Percentiles rank a stretch among this genome's conserved stretches.
Conservation (phyloP, 768 basidiomycete species). For the Sporobolomyces phaffii region DNA sequence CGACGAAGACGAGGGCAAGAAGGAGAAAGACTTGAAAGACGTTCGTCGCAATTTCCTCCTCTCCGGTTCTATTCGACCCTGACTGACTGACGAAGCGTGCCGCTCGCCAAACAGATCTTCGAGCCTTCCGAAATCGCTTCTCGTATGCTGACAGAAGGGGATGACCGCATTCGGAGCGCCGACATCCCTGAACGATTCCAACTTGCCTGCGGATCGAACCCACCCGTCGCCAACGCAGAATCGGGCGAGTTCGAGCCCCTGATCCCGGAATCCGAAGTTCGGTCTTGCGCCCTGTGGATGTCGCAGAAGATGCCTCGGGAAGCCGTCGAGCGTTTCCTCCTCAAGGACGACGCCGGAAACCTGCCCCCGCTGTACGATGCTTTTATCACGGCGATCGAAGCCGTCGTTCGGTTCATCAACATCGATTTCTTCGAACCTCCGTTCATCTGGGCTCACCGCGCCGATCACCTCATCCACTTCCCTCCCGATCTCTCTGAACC, state of each 20-base stretch:
- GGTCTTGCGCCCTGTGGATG: constrained; percentile 81
- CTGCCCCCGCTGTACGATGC: constrained; percentile 52
- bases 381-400: constrained; percentile 65
- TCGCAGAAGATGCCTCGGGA: constrained; percentile 65
- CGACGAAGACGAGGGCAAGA: constrained; percentile 69
- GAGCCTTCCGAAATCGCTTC: constrained; percentile 93
- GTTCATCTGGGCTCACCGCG: constrained; percentile 86
- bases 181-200: constrained; percentile 78
- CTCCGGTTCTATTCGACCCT: no score
- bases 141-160: constrained; percentile 81
- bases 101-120: constrained; percentile 62
- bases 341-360: constrained; percentile 52
- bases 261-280: constrained; percentile 66
- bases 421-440: constrained; percentile 86
- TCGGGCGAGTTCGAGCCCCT: constrained; percentile 46
- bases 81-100: neutral
- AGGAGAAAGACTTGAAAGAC: constrained; percentile 79
- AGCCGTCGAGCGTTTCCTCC: constrained; percentile 58
- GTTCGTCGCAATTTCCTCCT: constrained; percentile 51
- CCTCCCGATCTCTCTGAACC: neutral
- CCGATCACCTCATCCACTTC: constrained; percentile 81
- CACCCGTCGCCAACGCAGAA: constrained; percentile 50
- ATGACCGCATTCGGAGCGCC: constrained; percentile 79
- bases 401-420: constrained; percentile 73
- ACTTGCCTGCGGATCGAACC: constrained; percentile 72